Conservation (phyloP, 1,284 basidiomycete species). For the Naganishia sp. region DNA sequence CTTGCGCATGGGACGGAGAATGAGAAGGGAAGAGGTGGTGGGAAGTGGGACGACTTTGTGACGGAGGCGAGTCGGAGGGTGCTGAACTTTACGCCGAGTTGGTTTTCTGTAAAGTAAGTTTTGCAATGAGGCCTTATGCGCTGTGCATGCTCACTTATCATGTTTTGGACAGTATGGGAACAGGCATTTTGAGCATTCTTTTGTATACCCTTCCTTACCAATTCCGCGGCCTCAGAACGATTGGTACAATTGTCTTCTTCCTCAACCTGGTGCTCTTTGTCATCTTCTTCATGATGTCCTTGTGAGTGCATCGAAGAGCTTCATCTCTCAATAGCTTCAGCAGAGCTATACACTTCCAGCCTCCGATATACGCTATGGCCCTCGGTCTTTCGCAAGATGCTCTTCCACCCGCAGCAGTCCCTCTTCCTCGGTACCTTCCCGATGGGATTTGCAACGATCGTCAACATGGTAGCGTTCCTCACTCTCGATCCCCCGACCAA, state of each 20-base stretch:
- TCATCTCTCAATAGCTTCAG: background rate
- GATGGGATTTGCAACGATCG: conserved; percentile 66
- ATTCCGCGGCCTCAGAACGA: conserved; percentile 49
- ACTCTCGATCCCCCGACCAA: conserved; percentile 38
- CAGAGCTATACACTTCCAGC: background rate
- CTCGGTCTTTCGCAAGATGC: conserved; percentile 61
- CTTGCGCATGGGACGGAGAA: background rate
- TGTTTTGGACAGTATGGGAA: conserved; percentile 52
- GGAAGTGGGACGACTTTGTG: background rate
- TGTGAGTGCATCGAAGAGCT: conserved; percentile 33
- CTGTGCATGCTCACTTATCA: background rate
- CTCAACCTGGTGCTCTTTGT: conserved; percentile 67
- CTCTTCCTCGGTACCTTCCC: conserved; percentile 69
- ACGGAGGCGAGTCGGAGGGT: conserved; percentile 19
- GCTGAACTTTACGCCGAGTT: conserved; percentile 30
- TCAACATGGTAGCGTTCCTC: conserved; percentile 56
- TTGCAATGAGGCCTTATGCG: background rate
- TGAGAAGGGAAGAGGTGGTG: background rate
- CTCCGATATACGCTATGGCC: conserved; percentile 63
- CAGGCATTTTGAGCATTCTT: conserved; percentile 55
- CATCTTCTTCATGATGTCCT: conserved; percentile 59
- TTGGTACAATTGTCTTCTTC: conserved; percentile 62
- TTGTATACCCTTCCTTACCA: conserved; percentile 56
- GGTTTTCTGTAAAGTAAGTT: conserved; percentile 30
- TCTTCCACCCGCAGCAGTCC: conserved; percentile 65